Evolutionary conservation across 129 eudicot genomes (phyloP).

Genomic region (Apium graveolens): DNA sequence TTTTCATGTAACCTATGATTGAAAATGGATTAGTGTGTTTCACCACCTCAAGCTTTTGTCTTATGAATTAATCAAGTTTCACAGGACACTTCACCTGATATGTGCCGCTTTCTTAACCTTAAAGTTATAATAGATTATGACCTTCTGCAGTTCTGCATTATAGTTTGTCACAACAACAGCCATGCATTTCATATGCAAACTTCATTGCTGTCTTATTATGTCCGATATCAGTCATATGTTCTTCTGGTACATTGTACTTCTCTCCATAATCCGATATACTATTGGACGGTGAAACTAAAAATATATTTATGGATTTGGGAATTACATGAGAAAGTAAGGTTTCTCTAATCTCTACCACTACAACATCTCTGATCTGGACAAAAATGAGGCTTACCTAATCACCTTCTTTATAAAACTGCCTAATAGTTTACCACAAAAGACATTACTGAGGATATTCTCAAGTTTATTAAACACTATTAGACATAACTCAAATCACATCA

Average conservation of each 20-base stretch:
- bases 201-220: not conserved
- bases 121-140: not conserved
- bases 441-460: not conserved
- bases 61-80: not conserved
- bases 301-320: not conserved
- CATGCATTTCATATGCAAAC: not conserved
- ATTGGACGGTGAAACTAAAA: not conserved
- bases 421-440: constrained; percentile 3
- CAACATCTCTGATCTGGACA: not conserved
- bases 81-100: not conserved
- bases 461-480: not conserved
- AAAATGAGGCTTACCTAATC: not conserved
- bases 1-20: not conserved
- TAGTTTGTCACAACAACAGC: not conserved
- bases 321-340: not conserved
- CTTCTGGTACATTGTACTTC: not conserved
- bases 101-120: not conserved
- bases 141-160: not conserved
- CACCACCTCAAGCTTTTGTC: not conserved
- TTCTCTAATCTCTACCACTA: not conserved
- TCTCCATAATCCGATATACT: not conserved
- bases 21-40: not conserved
- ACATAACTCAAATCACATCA: constrained; percentile 8
- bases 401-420: not conserved
- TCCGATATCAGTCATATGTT: not conserved